Percentiles rank a stretch among this genome's conserved stretches.
phyloP scores from a whole-genome alignment of 2,329 filamentous ascomycete genomes.

The Knufia fluminis region DNA sequence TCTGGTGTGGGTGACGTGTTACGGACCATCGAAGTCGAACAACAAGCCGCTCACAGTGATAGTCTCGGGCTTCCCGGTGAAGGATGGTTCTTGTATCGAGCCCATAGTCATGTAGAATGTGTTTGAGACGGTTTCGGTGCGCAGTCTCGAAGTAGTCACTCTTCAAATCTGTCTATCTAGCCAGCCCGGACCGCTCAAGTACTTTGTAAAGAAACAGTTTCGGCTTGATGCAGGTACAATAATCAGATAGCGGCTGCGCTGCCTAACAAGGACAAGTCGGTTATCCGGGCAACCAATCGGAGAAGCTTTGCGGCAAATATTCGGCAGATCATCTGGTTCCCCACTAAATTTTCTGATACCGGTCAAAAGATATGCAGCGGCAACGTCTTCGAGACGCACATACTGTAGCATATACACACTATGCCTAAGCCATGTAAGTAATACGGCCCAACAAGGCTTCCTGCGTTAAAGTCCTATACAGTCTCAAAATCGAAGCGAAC shows the following conservation, averaged over 20 bases:
- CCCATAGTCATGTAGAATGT: constrained; percentile 22
- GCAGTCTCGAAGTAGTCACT: no score
- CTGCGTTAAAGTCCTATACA: constrained; percentile 30
- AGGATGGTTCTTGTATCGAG: constrained; percentile 26
- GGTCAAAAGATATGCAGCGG: neutral
- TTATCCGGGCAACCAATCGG: no score
- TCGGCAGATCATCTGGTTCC: neutral
- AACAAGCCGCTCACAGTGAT: constrained; percentile 35
- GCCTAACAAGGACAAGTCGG: no score
- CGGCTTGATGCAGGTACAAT: no score
- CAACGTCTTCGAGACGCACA: neutral
- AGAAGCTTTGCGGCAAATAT: neutral
- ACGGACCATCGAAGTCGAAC: constrained; percentile 37
- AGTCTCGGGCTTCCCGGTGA: constrained; percentile 33
- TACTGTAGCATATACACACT: constrained; percentile 1
- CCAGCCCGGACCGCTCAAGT: no score
- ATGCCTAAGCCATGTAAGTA: constrained; percentile 26
- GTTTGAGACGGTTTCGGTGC: neutral
- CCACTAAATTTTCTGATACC: no score
- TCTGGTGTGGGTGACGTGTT: neutral
- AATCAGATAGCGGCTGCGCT: no score
- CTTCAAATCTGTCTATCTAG: no score
- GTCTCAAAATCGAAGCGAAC: constrained; percentile 92
- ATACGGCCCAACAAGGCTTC: neutral
- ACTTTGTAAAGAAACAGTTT: no score